A percentile compares a stretch with the other conserved stretches of the same genome.
These are phyloP conservation scores for Boletellus sp. DNA, from an alignment of 768 basidiomycete species.

Conservation along the genomic window DNA sequence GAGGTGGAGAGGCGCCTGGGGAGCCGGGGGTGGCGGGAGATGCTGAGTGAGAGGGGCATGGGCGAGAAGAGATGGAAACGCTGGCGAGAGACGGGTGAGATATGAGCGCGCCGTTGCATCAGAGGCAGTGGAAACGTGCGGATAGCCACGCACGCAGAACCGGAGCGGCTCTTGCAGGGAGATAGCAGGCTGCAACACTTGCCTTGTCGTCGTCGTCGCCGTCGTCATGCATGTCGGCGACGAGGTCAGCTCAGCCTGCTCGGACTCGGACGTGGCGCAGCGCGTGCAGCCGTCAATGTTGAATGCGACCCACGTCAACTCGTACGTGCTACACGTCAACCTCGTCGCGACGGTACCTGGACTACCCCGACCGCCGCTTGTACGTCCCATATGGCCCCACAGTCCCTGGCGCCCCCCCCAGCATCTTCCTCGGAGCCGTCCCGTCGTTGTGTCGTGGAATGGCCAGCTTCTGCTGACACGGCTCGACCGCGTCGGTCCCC, in stretches of 20 bases:
- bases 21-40: slow-evolving; percentile 20
- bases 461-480: slow-evolving; percentile 2
- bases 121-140: slow-evolving; percentile 18
- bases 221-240: neutral
- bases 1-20: slow-evolving; percentile 20
- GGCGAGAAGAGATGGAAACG: neutral
- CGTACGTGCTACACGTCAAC: neutral
- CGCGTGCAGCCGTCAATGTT: too few species aligned
- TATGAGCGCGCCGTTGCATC: slow-evolving; percentile 9
- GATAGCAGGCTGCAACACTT: too few species aligned
- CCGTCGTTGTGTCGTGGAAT: slow-evolving; percentile 15
- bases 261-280: too few species aligned
- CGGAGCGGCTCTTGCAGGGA: neutral
- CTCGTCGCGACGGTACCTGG: too few species aligned
- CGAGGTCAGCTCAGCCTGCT: too few species aligned
- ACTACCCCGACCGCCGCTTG: slow-evolving; percentile 31
- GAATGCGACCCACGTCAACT: neutral
- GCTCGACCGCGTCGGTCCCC: slow-evolving; percentile 8
- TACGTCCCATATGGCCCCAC: slow-evolving; percentile 45
- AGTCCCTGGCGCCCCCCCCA: slow-evolving; percentile 35
- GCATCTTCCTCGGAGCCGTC: slow-evolving; percentile 19
- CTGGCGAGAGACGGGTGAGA: slow-evolving; percentile 9
- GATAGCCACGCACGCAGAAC: neutral
- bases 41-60: slow-evolving; percentile 17
- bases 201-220: slow-evolving; percentile 18